These are phyloP conservation scores for Euclidium syriacum DNA, from an alignment of 345 rosid species.

Conservation along the genomic window DNA sequence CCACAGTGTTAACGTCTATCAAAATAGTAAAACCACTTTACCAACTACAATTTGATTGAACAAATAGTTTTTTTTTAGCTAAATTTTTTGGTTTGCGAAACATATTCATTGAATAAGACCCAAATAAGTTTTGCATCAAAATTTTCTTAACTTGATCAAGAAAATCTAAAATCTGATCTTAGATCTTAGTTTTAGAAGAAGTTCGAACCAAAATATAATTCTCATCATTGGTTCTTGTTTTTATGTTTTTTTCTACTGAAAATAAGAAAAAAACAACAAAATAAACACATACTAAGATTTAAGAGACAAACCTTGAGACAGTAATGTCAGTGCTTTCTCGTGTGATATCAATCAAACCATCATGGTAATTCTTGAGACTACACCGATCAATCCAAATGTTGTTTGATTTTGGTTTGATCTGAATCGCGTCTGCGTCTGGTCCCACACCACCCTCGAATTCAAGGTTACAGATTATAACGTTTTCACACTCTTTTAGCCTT, in stretches of 20 bases:
- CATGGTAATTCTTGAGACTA: slow-evolving; percentile 78
- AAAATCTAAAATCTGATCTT: too few species aligned
- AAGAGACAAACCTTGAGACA: slow-evolving; percentile 60
- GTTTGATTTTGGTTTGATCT: slow-evolving; percentile 86
- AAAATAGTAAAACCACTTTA: too few species aligned
- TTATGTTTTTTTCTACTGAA: too few species aligned
- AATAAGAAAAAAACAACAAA: background rate
- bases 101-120: too few species aligned
- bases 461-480: slow-evolving; percentile 77
- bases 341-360: slow-evolving; percentile 93
- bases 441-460: slow-evolving; percentile 90
- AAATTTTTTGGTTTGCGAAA: too few species aligned
- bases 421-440: slow-evolving; percentile 85
- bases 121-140: too few species aligned
- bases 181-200: background rate
- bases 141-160: too few species aligned
- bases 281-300: background rate
- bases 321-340: slow-evolving; percentile 91
- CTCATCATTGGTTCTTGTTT: too few species aligned
- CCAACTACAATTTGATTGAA: too few species aligned
- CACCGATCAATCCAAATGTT: slow-evolving; percentile 93
- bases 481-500: slow-evolving; percentile 80
- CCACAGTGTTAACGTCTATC: too few species aligned
- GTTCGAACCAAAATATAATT: background rate
- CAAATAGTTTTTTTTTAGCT: too few species aligned